phyloP scores from a whole-genome alignment of 78 protist genomes.

The Dictyostelium firmibasis region DNA sequence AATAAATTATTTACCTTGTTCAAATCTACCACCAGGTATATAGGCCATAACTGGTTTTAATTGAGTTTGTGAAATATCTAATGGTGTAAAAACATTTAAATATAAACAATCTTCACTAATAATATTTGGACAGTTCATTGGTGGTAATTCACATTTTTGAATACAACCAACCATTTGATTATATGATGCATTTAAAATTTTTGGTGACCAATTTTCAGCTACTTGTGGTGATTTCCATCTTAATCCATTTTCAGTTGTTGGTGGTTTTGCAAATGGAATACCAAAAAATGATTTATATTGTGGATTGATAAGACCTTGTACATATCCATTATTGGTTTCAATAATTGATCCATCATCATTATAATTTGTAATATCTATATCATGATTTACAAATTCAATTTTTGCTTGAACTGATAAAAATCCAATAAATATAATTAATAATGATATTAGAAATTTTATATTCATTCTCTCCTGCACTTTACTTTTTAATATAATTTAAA shows the following conservation, averaged over 20 bases:
- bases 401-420: not conserved
- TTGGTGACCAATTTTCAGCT: slow-evolving; percentile 27
- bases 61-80: not conserved
- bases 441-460: not conserved
- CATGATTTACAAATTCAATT: not conserved
- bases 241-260: not conserved
- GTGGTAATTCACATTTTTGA: slow-evolving; percentile 15
- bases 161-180: not conserved
- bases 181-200: slow-evolving; percentile 43
- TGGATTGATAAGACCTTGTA: not conserved
- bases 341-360: not conserved
- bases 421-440: not conserved
- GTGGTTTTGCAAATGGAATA: slow-evolving; percentile 65
- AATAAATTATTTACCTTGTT: not conserved
- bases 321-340: slow-evolving; percentile 5
- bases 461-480: too few relatives aligned
- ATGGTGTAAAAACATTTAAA: slow-evolving; percentile 73
- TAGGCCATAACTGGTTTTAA: slow-evolving; percentile 42
- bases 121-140: slow-evolving; percentile 25
- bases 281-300: not conserved
- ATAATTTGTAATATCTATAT: not conserved
- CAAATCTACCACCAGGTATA: slow-evolving; percentile 46
- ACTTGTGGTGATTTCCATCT: slow-evolving; percentile 57
- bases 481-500: too few relatives aligned
- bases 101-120: slow-evolving; percentile 81